A percentile compares a stretch with the other conserved stretches of the same genome.
Evolutionary conservation across 306 rosid genomes (phyloP).

Genomic region (Citrullus mucosospermus): DNA sequence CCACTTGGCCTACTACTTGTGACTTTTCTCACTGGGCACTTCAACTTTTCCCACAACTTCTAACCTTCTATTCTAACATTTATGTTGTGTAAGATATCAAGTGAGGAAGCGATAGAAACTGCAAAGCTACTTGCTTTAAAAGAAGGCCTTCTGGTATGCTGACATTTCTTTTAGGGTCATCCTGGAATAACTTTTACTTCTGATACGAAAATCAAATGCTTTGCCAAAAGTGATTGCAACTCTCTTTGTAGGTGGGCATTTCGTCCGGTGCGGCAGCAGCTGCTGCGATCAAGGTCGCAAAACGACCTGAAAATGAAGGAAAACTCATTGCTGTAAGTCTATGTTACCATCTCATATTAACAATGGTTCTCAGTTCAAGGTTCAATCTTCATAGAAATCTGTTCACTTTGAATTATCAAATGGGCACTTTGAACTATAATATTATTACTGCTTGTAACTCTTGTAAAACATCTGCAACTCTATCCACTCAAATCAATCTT

Average conservation of each 20-base stretch:
- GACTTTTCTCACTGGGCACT: not conserved
- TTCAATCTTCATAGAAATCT: not conserved
- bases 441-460: not conserved
- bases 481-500: not conserved
- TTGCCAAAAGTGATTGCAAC: not conserved
- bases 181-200: not conserved
- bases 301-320: conserved; percentile 59
- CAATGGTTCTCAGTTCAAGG: not conserved
- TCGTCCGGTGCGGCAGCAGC: conserved; percentile 84
- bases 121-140: conserved; percentile 53
- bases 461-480: not conserved
- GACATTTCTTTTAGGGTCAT: not conserved
- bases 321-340: conserved; percentile 58
- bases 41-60: not conserved
- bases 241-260: conserved; percentile 47
- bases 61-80: not conserved
- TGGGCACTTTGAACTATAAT: not conserved
- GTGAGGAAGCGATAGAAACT: conserved; percentile 67
- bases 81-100: conserved; percentile 27
- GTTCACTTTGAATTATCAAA: not conserved
- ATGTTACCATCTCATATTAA: conserved; percentile 10
- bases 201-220: not conserved
- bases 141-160: conserved; percentile 74
- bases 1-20: not conserved
- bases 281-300: conserved; percentile 56